Evolutionary conservation across 2,329 filamentous ascomycete species (phyloP), one percentile per base, ranked within the genome.

Genomic region (Cyphellophora attinorum): DNA sequence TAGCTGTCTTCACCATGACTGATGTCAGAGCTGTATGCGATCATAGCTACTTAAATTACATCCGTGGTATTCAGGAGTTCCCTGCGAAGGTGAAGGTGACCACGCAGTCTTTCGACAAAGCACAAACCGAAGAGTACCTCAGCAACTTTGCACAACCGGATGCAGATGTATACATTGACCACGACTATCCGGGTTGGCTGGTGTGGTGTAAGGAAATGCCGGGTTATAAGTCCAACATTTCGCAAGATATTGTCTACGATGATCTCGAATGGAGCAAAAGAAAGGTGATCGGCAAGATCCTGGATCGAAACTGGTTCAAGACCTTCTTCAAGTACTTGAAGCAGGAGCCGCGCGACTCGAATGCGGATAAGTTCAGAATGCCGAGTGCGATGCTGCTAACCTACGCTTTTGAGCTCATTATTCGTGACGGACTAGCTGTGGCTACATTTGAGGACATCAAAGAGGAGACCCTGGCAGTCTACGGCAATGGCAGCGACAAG

Each of bases 301-400:
- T 98, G 42, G 85, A 83, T 40, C 78, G 78, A 31, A 74, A 85
- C 17, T 98, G 91, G 93, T 79, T 95, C 47, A 74, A 74, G 28
- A 81, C 80, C 33, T 89, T 81, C 58, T 98, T 98, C 52, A 82
- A 79, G 15, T 96, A 89, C 54, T 73, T 96, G 64, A 96, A 95
- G 62, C 91, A 96, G 59, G 89, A 96, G 57, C 89, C 91, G 2
- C 78, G 89, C 29, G 89, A 96, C 54, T 61, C 76, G 0, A 72
- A 72, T 4, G 72, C 82, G 1, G 89, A 98, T 55, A 75, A 89
- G 34, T 96, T 98, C 65, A 76, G 88, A 35, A 88, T 93, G 71
- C 79, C 81, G 19, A 88, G 82, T 51, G 82, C 85, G 1, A 82
- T 93, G 57, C 72, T 95, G 47, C 67, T 98, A 25, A 84, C 89